Conservation (phyloP, 192 early-diverging fungal genomes). For the Backusella morwellensis region DNA sequence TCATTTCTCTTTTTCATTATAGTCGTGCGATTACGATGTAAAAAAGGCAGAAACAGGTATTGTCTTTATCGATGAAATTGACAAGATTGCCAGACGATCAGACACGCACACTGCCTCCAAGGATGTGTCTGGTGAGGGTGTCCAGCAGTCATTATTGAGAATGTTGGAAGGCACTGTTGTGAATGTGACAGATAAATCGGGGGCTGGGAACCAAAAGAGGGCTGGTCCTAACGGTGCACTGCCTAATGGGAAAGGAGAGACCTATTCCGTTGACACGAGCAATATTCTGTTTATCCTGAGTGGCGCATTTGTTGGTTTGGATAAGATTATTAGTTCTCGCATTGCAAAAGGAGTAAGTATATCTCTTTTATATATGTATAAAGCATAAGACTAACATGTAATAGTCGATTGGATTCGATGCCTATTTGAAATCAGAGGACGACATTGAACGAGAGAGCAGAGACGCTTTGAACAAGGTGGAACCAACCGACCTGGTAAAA, state of each 20-base stretch:
- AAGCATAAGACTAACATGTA: not conserved
- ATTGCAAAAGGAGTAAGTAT: slow-evolving; percentile 63
- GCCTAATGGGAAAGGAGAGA: slow-evolving; percentile 65
- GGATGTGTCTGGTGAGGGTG: slow-evolving; percentile 93
- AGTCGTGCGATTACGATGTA: slow-evolving; percentile 86
- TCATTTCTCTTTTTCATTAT: too few relatives aligned
- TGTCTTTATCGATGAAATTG: slow-evolving; percentile 92
- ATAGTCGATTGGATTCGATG: slow-evolving; percentile 76
- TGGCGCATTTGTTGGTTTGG: slow-evolving; percentile 87
- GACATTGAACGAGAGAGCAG: slow-evolving; percentile 15
- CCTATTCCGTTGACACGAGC: slow-evolving; percentile 82
- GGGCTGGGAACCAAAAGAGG: slow-evolving; percentile 41
- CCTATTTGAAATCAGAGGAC: slow-evolving; percentile 20
- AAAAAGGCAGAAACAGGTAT: slow-evolving; percentile 82
- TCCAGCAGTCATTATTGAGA: slow-evolving; percentile 81
- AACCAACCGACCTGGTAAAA: slow-evolving; percentile 68
- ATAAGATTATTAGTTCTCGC: slow-evolving; percentile 75
- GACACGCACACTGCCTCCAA: slow-evolving; percentile 72
- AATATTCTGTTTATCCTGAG: slow-evolving; percentile 91
- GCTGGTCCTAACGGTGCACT: slow-evolving; percentile 26
- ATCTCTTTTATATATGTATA: not conserved
- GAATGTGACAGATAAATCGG: slow-evolving; percentile 80
- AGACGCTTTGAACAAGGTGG: slow-evolving; percentile 25
- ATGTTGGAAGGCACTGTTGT: slow-evolving; percentile 91
- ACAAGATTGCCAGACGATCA: slow-evolving; percentile 82